phyloP scores from a whole-genome alignment of 2,329 filamentous ascomycete genomes.

The Cercospora janseana region DNA sequence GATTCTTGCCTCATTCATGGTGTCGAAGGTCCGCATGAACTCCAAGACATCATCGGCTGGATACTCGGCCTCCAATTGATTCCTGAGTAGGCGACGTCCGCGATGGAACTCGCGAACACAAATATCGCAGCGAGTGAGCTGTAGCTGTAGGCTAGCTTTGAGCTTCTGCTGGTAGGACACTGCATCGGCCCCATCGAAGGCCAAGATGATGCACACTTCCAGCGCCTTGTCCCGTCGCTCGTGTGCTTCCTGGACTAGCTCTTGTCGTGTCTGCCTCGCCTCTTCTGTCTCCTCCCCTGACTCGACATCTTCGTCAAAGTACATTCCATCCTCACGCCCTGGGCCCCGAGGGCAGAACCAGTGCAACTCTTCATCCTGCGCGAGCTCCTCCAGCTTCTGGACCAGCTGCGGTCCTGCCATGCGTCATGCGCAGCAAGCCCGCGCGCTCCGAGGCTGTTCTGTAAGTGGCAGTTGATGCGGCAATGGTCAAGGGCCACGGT shows the following conservation, averaged over 20 bases:
- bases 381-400: conserved; percentile 27
- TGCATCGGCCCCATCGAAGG: conserved; percentile 50
- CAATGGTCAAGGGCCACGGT: too few species aligned
- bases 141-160: conserved; percentile 40
- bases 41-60: conserved; percentile 45
- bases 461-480: too few species aligned
- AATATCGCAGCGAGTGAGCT: conserved; percentile 50
- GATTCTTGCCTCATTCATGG: conserved; percentile 48
- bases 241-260: conserved; percentile 42
- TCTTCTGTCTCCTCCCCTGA: conserved; percentile 37
- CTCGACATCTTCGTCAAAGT: conserved; percentile 50
- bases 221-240: conserved; percentile 44
- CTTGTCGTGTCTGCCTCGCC: conserved; percentile 28
- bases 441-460: background rate
- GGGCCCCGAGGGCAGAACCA: conserved; percentile 50
- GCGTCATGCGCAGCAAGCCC: background rate
- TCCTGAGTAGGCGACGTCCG: conserved; percentile 42
- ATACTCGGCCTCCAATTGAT: conserved; percentile 44
- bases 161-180: conserved; percentile 44
- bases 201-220: conserved; percentile 47
- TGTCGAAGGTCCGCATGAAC: conserved; percentile 47
- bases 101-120: conserved; percentile 52
- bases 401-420: conserved; percentile 23
- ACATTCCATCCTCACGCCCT: conserved; percentile 38
- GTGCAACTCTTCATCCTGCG: conserved; percentile 40